Conservation (phyloP, 441 rosid genomes). For the Sinapis alba region DNA sequence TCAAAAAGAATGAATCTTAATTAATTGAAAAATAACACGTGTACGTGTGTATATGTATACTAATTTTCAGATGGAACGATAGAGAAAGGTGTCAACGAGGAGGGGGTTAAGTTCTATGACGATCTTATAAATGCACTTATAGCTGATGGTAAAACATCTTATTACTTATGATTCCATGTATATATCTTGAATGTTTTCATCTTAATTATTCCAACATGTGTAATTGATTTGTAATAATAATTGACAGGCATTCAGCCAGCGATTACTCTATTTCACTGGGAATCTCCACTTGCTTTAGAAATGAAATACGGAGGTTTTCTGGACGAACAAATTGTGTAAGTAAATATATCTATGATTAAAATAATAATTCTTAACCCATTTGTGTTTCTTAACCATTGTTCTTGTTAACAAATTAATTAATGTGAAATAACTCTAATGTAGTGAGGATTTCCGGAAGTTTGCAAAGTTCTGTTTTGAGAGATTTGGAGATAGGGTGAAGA, state of each 20-base stretch:
- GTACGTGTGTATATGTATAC: background rate
- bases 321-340: conserved; percentile 29
- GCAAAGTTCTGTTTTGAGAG: conserved; percentile 52
- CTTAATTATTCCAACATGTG: background rate
- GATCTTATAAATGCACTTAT: conserved; percentile 43
- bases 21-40: background rate
- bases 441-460: conserved; percentile 54
- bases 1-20: background rate
- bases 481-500: conserved; percentile 69
- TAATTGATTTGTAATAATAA: background rate
- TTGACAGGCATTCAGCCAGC: conserved; percentile 33
- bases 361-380: background rate
- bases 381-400: background rate
- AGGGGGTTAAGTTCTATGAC: conserved; percentile 45
- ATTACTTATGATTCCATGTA: background rate
- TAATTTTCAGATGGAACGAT: conserved; percentile 39
- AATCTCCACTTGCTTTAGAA: conserved; percentile 39
- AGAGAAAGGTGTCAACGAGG: conserved; percentile 37
- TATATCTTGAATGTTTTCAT: background rate
- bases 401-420: background rate
- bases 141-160: conserved; percentile 34
- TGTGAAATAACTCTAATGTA: conserved; percentile 1
- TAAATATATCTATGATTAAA: background rate
- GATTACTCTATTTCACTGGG: conserved; percentile 40
- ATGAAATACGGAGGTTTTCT: conserved; percentile 20